phyloP scores from a whole-genome alignment of 2,329 filamentous ascomycete species.

The Hymenoscyphus scutula region DNA sequence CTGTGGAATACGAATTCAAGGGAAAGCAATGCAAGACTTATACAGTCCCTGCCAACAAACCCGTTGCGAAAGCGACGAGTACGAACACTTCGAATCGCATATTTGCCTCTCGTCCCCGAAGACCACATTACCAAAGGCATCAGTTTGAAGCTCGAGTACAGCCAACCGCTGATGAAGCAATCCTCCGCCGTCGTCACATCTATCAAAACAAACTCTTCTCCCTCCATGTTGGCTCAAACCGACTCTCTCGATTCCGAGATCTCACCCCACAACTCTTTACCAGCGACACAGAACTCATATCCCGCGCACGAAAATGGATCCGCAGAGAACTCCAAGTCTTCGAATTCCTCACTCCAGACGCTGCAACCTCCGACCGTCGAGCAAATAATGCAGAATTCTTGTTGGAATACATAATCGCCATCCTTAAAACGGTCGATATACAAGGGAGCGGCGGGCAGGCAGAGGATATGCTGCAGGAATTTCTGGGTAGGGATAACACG shows the following conservation, averaged over 20 bases:
- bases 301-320: constrained; percentile 76
- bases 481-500: constrained; percentile 71
- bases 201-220: constrained; percentile 74
- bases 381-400: constrained; percentile 78
- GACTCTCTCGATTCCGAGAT: constrained; percentile 71
- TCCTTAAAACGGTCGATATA: constrained; percentile 79
- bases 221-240: constrained; percentile 78
- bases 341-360: constrained; percentile 56
- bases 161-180: constrained; percentile 29
- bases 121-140: constrained; percentile 20
- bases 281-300: constrained; percentile 64
- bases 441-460: constrained; percentile 76
- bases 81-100: constrained; percentile 12
- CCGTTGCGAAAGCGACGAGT: constrained; percentile 13
- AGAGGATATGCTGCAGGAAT: constrained; percentile 75
- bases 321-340: constrained; percentile 84
- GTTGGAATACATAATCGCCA: constrained; percentile 80
- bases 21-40: constrained; percentile 57
- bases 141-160: constrained; percentile 11
- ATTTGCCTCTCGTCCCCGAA: constrained; percentile 19
- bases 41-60: constrained; percentile 43
- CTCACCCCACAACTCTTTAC: constrained; percentile 67
- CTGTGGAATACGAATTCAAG: constrained; percentile 64
- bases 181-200: constrained; percentile 62
- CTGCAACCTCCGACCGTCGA: constrained; percentile 39